Conservation (phyloP, 306 rosid species). For the Vigna reflexopilosa region DNA sequence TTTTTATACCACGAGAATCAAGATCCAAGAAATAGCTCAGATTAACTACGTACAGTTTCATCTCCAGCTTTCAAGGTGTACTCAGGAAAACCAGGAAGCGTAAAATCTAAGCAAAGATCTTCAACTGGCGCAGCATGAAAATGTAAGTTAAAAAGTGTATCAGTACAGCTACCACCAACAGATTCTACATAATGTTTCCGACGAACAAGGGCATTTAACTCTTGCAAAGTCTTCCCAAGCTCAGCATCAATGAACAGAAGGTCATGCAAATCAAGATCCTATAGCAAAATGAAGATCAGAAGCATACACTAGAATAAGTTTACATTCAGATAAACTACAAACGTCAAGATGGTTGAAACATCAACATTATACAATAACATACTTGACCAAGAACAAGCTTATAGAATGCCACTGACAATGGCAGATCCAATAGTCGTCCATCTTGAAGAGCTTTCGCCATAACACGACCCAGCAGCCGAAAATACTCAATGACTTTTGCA, state of each 20-base stretch:
- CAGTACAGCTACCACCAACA: constrained; percentile 44
- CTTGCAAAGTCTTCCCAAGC: constrained; percentile 85
- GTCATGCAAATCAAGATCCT: constrained; percentile 97
- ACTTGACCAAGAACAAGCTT: constrained; percentile 87
- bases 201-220: constrained; percentile 72
- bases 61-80: constrained; percentile 76
- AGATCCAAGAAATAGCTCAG: not conserved
- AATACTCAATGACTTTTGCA: constrained; percentile 73
- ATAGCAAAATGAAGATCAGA: constrained; percentile 27
- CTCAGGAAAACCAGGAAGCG: constrained; percentile 90
- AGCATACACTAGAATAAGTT: constrained; percentile 25
- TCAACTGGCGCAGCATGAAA: constrained; percentile 74
- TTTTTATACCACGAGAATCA: not conserved
- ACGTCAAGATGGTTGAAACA: constrained; percentile 3
- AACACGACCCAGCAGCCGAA: constrained; percentile 81
- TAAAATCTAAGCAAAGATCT: constrained; percentile 85
- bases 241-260: constrained; percentile 81
- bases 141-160: constrained; percentile 49
- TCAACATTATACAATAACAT: constrained; percentile 35
- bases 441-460: constrained; percentile 97
- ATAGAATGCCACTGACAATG: constrained; percentile 79
- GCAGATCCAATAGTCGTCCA: constrained; percentile 86
- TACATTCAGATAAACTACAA: not conserved
- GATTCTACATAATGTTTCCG: constrained; percentile 69
- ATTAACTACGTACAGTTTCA: constrained; percentile 64